Evolutionary conservation across 1,284 basidiomycete genomes (phyloP), one percentile per base, ranked within the genome.

Genomic region (Cryptococcus maquisensis): DNA sequence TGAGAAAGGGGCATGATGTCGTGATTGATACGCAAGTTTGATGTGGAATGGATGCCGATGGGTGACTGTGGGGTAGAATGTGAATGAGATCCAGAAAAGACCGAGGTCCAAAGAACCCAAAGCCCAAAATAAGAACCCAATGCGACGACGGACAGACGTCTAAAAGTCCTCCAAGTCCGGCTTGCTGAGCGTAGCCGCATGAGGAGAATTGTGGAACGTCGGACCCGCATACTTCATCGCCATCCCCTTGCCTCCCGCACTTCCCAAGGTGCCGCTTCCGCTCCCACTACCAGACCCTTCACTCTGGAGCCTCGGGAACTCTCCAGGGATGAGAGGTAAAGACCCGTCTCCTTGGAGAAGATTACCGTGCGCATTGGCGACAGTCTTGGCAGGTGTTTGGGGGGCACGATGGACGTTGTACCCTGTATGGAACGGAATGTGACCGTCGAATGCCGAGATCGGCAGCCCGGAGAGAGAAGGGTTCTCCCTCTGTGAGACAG

Each of bases 171-270:
- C 68, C 37, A 73, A 57, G 46, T 74, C 71, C 37, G 74, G 74
- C 57, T 72, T 69, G 15, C 71, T 67, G 23, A 76, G 56, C 13
- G 63, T 61, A 32, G 57, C 60, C 4, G 67, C 70, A 40, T 67
- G 65, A 43, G 74, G 74, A 9, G 72, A 72, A 57, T 74, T 74
- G 59, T 76, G 74, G 59, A 74, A 74, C 4, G 69, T 72, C 42
- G 72, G 71, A 16, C 73, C 73, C 9, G 74, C 74, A 55, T 76
- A 76, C 52, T 69, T 70, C 32, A 20, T 57, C 20, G 24, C 18
- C 45, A 49, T 21, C n/a, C 42, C n/a, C 21, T 35, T 39, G 13
- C 16, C 32, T 3, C 18, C 42, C 18, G 49, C 44, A 9, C 28
- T 42, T 2, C 55, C 26, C 0, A 28, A n/a, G n/a, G n/a, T 10